Conservation (phyloP, 2,329 filamentous ascomycete genomes). For the Magnaporthales sp. region DNA sequence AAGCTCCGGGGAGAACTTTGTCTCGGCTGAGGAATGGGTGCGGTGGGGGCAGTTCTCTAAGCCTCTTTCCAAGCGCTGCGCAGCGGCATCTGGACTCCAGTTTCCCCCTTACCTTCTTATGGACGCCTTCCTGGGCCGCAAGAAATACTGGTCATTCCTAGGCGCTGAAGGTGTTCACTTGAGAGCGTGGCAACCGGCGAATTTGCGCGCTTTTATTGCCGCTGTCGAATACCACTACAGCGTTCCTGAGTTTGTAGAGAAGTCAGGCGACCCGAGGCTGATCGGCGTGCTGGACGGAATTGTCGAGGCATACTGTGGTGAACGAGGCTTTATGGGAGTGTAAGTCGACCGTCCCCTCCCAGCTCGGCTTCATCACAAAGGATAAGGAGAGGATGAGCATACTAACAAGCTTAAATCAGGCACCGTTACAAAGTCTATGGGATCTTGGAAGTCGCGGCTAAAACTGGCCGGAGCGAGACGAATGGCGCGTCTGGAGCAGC, state of each 20-base stretch:
- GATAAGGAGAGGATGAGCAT: neutral
- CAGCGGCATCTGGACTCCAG: slow-evolving; percentile 41
- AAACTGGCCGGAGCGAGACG: slow-evolving; percentile 42
- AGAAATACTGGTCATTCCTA: slow-evolving; percentile 41
- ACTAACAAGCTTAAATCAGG: neutral
- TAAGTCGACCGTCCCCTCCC: neutral
- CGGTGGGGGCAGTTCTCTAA: slow-evolving; percentile 42
- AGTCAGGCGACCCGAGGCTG: slow-evolving; percentile 38
- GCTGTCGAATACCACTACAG: slow-evolving; percentile 45
- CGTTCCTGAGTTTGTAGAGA: slow-evolving; percentile 42
- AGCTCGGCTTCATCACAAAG: neutral
- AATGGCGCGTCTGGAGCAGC: slow-evolving; percentile 39
- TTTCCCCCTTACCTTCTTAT: slow-evolving; percentile 45
- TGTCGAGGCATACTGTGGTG: slow-evolving; percentile 45
- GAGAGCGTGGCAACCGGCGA: slow-evolving; percentile 43
- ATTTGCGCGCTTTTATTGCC: slow-evolving; percentile 45
- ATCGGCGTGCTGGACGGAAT: slow-evolving; percentile 46
- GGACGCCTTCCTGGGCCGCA: slow-evolving; percentile 45
- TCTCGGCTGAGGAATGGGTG: slow-evolving; percentile 38
- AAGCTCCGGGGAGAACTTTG: slow-evolving; percentile 40
- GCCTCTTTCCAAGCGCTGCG: slow-evolving; percentile 38
- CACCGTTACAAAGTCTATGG: slow-evolving; percentile 51
- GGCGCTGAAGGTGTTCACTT: slow-evolving; percentile 43
- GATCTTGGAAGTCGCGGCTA: slow-evolving; percentile 43
- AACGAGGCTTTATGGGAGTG: slow-evolving; percentile 46